phyloP scores from a whole-genome alignment of 306 rosid species.

The Gynostemma pentaphyllum region DNA sequence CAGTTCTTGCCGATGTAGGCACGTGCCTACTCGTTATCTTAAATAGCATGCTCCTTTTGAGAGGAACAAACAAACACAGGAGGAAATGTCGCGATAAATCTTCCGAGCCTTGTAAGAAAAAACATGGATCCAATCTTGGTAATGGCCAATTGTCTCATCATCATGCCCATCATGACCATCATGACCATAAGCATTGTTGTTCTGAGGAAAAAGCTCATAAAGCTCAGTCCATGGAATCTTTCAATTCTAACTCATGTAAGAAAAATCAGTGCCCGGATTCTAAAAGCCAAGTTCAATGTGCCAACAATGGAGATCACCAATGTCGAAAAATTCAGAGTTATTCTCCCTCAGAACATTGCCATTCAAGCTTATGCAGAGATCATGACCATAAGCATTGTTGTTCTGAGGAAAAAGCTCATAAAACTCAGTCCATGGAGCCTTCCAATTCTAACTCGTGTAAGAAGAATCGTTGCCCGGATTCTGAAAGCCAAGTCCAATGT shows the following conservation, averaged over 20 bases:
- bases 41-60: constrained; percentile 79
- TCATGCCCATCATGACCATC: not conserved
- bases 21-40: constrained; percentile 72
- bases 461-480: constrained; percentile 7
- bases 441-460: constrained; percentile 23
- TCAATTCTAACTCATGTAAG: constrained; percentile 22
- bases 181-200: constrained; percentile 25
- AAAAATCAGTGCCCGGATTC: constrained; percentile 8
- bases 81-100: not conserved
- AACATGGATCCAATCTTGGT: not conserved
- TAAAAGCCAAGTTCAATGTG: too few species aligned
- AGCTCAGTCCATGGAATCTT: constrained; percentile 15
- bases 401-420: constrained; percentile 18
- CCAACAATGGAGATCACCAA: not conserved
- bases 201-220: constrained; percentile 16
- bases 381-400: constrained; percentile 30
- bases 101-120: not conserved
- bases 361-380: too few species aligned
- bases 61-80: constrained; percentile 14
- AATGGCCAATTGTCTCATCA: not conserved
- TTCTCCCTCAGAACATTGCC: too few species aligned
- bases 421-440: constrained; percentile 15
- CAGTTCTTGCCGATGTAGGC: constrained; percentile 94
- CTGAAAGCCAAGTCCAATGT: too few species aligned
- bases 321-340: too few species aligned